phyloP scores from a whole-genome alignment of 768 basidiomycete genomes.

The Psilocybe cubensis region DNA sequence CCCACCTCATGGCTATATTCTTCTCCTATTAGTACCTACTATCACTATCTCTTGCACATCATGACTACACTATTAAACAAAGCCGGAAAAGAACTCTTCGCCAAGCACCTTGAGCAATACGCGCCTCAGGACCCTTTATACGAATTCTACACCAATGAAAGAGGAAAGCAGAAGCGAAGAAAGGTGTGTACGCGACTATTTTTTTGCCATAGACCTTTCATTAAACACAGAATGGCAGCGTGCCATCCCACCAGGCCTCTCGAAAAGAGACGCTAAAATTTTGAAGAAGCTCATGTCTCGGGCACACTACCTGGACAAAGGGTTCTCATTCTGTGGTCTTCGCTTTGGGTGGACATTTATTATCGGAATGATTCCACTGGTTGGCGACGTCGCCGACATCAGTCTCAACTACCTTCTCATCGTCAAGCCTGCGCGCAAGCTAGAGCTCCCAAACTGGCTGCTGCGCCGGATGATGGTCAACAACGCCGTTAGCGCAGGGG shows the following conservation, averaged over 20 bases:
- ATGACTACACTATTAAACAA: constrained; percentile 40
- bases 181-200: constrained; percentile 46
- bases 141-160: constrained; percentile 58
- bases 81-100: constrained; percentile 64
- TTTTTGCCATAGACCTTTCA: not conserved
- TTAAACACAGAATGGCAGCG: constrained; percentile 44
- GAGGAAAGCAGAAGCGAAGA: constrained; percentile 58
- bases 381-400: constrained; percentile 68
- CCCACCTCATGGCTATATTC: not conserved
- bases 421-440: constrained; percentile 72
- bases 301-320: constrained; percentile 88
- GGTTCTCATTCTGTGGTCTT: constrained; percentile 78
- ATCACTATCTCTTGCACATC: not conserved
- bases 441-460: constrained; percentile 73
- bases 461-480: constrained; percentile 75
- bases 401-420: constrained; percentile 77
- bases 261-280: constrained; percentile 73
- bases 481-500: constrained; percentile 65
- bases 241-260: constrained; percentile 74
- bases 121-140: constrained; percentile 77
- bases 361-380: constrained; percentile 73
- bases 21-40: not conserved
- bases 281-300: constrained; percentile 74
- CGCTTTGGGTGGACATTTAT: constrained; percentile 88
- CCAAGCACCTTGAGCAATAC: constrained; percentile 66